Conservation (phyloP, 1,139 yeast genomes). For the Pichia sp. region DNA sequence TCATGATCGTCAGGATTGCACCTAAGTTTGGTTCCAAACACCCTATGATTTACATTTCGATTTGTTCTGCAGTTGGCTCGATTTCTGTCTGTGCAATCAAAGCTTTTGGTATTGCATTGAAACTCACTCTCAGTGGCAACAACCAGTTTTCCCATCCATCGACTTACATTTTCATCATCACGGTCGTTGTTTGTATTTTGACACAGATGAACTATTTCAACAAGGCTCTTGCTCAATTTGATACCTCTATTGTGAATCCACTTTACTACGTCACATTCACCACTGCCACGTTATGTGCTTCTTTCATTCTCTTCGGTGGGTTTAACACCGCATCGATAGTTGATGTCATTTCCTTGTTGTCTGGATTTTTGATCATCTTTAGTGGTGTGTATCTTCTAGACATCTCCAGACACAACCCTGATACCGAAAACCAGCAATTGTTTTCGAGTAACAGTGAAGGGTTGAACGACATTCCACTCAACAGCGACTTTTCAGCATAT, state of each 20-base stretch:
- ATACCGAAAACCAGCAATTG: conserved; percentile 37
- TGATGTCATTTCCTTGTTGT: conserved; percentile 76
- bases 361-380: conserved; percentile 84
- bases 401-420: conserved; percentile 65
- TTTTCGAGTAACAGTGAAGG: conserved; percentile 42
- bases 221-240: conserved; percentile 89
- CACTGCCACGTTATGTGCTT: conserved; percentile 80
- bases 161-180: conserved; percentile 74
- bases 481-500: conserved; percentile 76
- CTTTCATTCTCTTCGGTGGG: conserved; percentile 81
- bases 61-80: conserved; percentile 88
- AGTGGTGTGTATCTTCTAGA: conserved; percentile 83
- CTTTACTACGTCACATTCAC: conserved; percentile 89
- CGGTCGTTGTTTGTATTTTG: conserved; percentile 75
- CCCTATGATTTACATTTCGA: conserved; percentile 87
- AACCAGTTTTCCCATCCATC: conserved; percentile 84
- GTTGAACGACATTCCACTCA: conserved; percentile 74
- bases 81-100: conserved; percentile 89
- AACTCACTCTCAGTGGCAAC: conserved; percentile 80
- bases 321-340: conserved; percentile 81
- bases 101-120: conserved; percentile 90
- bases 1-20: conserved; percentile 79
- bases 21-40: conserved; percentile 76
- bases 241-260: conserved; percentile 89
- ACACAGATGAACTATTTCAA: conserved; percentile 94